Evolutionary conservation across 177 flowering plant species (phyloP), one percentile per base, ranked within the genome.

Genomic region (Vitis hybrid): DNA sequence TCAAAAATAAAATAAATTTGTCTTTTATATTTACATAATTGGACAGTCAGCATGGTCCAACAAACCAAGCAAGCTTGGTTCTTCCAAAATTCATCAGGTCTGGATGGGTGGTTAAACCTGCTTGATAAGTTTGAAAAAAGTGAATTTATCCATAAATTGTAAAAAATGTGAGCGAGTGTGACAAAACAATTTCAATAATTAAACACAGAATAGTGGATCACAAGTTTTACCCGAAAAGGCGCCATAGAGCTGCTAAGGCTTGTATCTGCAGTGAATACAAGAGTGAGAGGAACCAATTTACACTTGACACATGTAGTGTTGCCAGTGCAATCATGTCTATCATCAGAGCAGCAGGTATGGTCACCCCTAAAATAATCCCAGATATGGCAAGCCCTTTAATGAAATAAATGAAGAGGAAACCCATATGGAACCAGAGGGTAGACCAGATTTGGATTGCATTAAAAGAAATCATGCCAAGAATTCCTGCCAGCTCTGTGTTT

Each of bases 381-480:
- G 80, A 82, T 59, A 94, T 47, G 73, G 97, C 92, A 70, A 90
- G 76, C 63, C 86, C 89, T 82, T 75, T 81, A 2, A 90, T 79
- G 66, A 88, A 74, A 80, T 84, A 74, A 66, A 67, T 63, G 49
- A 84, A 77, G 67, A 88, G 63, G 59, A 73, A 85, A 65, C 85
- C 83, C 66, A 87, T 47, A 70, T 80, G 84, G 72, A 77, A 71
- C 94, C 95, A 90, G 18, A 94, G 83, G 8, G 98, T 89, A 68
- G 97, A 92, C 98, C 99, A 96, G 55, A 94, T 88, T 70, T 94
- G 99, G 69, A 94, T 90, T 1, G 82, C 86, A 86, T 89, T 89
- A n/a, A 96, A 89, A 68, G 96, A 92, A 17, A 89, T 62, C 80
- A 87, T 83, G 71, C 98, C 96, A 71, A 96, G 80, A 69, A 94